Conservation (phyloP, 2,329 filamentous ascomycete species). For the Colletotrichum sp. region DNA sequence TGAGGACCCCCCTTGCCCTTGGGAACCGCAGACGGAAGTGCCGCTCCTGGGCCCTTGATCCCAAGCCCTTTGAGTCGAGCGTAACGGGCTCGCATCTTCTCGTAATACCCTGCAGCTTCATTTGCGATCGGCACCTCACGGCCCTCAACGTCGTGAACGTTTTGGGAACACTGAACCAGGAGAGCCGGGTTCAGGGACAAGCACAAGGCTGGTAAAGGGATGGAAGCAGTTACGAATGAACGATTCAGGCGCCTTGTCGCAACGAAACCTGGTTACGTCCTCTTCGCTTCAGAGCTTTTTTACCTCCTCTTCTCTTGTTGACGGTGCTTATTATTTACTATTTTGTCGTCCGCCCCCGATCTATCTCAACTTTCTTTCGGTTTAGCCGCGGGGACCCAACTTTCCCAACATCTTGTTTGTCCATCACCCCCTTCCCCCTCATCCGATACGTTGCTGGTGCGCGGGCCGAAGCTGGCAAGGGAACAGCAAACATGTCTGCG, state of each 20-base stretch:
- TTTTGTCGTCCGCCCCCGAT: background rate
- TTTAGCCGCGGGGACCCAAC: background rate
- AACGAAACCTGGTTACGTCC: background rate
- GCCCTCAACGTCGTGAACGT: background rate
- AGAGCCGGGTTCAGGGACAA: background rate
- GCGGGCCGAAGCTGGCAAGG: background rate
- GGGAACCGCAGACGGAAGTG: background rate
- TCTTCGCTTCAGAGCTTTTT: background rate
- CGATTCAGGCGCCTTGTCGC: background rate
- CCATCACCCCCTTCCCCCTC: background rate
- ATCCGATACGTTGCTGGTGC: background rate
- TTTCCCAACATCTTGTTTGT: background rate
- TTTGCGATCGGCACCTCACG: background rate
- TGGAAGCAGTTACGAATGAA: background rate
- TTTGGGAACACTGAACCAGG: background rate
- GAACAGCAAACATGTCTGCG: constrained; percentile 1
- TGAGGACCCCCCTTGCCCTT: background rate
- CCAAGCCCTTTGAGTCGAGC: background rate
- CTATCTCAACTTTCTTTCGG: background rate
- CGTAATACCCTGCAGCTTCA: background rate
- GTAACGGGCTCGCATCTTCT: background rate
- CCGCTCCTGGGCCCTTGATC: background rate
- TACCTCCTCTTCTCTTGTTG: background rate
- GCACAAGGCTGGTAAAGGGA: background rate
- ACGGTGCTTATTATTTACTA: background rate